phyloP scores from a whole-genome alignment of 306 rosid genomes.

The Quercus robur region DNA sequence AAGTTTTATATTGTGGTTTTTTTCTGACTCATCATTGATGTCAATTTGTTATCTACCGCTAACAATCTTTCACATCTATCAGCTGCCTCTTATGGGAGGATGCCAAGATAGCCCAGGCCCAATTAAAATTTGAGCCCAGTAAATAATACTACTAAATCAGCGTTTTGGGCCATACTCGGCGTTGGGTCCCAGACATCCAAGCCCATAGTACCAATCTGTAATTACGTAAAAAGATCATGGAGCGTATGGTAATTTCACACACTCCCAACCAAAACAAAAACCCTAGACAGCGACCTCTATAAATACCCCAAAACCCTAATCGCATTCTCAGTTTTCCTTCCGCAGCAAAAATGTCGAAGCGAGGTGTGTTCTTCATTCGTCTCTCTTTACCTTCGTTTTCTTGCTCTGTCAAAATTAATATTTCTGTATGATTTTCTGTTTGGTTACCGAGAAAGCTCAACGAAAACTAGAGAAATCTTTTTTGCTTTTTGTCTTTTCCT shows the following conservation, averaged over 20 bases:
- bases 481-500: neutral
- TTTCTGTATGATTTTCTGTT: neutral
- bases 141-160: neutral
- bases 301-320: constrained; percentile 23
- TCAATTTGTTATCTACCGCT: no score
- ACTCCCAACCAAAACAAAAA: constrained; percentile 9
- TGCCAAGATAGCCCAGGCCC: neutral
- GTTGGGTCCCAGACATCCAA: no score
- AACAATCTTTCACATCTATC: no score
- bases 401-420: neutral
- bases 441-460: neutral
- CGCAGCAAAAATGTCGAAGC: constrained; percentile 53
- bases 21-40: no score
- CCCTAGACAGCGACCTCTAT: constrained; percentile 38
- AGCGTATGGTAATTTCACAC: neutral
- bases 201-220: neutral
- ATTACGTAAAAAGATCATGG: neutral
- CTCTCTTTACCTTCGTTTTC: neutral
- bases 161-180: no score
- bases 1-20: no score
- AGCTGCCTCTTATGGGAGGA: no score
- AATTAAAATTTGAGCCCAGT: neutral
- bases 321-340: neutral
- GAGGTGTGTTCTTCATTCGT: constrained; percentile 30
- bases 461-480: neutral